These are phyloP conservation scores for Apophysomyces elegans DNA, from an alignment of 371 early-diverging fungal species.

Conservation along the genomic window DNA sequence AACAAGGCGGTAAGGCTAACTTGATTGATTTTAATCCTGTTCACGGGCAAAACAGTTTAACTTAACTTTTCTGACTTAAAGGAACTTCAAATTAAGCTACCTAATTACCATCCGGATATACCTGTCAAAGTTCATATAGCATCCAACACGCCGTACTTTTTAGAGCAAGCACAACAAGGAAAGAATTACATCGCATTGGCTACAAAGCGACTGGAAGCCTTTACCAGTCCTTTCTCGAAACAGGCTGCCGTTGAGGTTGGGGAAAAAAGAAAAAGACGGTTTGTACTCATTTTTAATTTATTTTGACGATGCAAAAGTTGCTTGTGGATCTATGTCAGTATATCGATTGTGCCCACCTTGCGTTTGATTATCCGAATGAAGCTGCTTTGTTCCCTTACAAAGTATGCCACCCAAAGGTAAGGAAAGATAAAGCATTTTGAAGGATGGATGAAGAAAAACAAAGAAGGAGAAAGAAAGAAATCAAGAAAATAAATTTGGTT, in stretches of 20 bases:
- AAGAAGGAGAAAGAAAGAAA: no score
- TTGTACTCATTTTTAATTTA: not conserved
- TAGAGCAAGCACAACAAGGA: conserved; percentile 48
- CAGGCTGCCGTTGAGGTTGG: conserved; percentile 35
- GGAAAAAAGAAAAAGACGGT: conserved; percentile 1
- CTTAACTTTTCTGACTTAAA: conserved; percentile 13
- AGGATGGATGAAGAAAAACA: no score
- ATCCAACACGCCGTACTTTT: conserved; percentile 35
- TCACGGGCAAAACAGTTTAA: not conserved
- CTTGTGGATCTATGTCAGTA: conserved; percentile 40
- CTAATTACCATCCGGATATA: conserved; percentile 39
- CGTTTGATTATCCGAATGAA: conserved; percentile 48
- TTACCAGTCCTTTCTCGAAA: conserved; percentile 24
- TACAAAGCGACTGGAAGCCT: conserved; percentile 23
- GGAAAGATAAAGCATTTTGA: not conserved
- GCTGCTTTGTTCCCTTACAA: conserved; percentile 49
- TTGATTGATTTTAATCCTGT: not conserved
- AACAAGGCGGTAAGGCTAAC: conserved; percentile 41
- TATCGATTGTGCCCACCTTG: conserved; percentile 40
- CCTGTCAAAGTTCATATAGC: conserved; percentile 35
- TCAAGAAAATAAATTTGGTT: not conserved
- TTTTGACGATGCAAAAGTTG: conserved; percentile 23
- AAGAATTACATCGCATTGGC: conserved; percentile 42
- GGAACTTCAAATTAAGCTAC: conserved; percentile 44
- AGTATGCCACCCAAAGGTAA: conserved; percentile 57